Conservation (phyloP, 768 basidiomycete species). For the Agrocybe praecox region DNA sequence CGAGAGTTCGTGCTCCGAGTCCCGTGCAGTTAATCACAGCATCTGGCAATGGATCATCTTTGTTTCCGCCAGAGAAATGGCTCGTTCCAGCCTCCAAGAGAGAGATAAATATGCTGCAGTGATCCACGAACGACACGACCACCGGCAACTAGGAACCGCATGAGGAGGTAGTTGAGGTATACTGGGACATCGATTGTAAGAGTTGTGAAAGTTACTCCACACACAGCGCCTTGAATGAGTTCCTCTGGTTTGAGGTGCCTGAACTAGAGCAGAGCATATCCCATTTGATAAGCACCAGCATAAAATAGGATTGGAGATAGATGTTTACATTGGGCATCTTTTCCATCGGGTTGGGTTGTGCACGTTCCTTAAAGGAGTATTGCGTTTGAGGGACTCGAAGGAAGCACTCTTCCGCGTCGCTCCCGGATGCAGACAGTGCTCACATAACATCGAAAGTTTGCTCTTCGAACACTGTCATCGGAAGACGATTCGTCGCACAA, state of each 20-base stretch:
- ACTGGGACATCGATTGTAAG: conserved; percentile 63
- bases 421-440: conserved; percentile 62
- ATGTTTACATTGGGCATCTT: conserved; percentile 52
- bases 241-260: conserved; percentile 40
- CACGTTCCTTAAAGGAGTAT: conserved; percentile 45
- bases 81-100: too few species aligned
- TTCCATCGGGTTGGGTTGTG: conserved; percentile 41
- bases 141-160: conserved; percentile 57
- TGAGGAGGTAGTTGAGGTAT: conserved; percentile 66
- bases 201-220: conserved; percentile 58
- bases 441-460: conserved; percentile 76
- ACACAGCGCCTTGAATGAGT: conserved; percentile 34
- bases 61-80: too few species aligned
- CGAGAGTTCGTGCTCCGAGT: conserved; percentile 66
- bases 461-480: conserved; percentile 64
- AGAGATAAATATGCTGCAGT: conserved; percentile 69
- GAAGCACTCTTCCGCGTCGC: conserved; percentile 61
- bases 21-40: conserved; percentile 71
- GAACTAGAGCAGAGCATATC: conserved; percentile 21
- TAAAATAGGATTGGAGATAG: background rate
- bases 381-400: conserved; percentile 63
- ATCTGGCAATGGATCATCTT: conserved; percentile 29
- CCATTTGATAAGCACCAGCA: conserved; percentile 17
- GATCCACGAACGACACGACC: conserved; percentile 50
- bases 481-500: background rate